Conservation (phyloP, 164 flowering plant genomes). For the Litsea cubeba region DNA sequence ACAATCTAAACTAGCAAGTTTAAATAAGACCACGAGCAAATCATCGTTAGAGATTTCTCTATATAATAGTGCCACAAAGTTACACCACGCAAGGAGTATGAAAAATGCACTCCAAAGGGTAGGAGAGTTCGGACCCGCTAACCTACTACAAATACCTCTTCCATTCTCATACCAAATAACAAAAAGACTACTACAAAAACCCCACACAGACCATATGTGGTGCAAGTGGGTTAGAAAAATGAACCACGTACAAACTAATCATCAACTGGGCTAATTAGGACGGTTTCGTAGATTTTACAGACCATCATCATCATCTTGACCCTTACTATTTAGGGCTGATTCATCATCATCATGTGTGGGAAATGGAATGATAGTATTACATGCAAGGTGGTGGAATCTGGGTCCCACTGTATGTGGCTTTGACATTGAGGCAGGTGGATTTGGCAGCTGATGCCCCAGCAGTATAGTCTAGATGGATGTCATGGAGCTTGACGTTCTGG, state of each 20-base stretch:
- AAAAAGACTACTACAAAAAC: background rate
- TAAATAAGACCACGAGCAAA: too few relatives aligned
- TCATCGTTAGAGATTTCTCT: background rate
- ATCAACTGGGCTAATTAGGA: background rate
- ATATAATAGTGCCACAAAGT: background rate
- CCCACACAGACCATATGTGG: too few relatives aligned
- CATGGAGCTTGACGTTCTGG: slow-evolving; percentile 37
- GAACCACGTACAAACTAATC: too few relatives aligned
- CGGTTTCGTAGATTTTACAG: background rate
- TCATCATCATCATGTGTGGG: background rate
- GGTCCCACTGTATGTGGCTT: slow-evolving; percentile 43
- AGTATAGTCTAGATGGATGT: slow-evolving; percentile 36
- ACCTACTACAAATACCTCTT: background rate
- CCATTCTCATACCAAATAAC: background rate
- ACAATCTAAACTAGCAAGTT: too few relatives aligned
- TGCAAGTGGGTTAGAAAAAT: too few relatives aligned
- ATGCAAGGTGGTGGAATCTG: slow-evolving; percentile 56
- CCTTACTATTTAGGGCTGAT: background rate
- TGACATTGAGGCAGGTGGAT: slow-evolving; percentile 37
- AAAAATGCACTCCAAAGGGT: background rate
- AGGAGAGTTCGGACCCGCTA: background rate
- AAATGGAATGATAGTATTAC: background rate
- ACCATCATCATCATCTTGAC: background rate
- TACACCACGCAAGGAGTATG: background rate
- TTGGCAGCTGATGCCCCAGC: slow-evolving; percentile 18